phyloP scores from a whole-genome alignment of 768 basidiomycete species.

The Kwoniella dendrophila region DNA sequence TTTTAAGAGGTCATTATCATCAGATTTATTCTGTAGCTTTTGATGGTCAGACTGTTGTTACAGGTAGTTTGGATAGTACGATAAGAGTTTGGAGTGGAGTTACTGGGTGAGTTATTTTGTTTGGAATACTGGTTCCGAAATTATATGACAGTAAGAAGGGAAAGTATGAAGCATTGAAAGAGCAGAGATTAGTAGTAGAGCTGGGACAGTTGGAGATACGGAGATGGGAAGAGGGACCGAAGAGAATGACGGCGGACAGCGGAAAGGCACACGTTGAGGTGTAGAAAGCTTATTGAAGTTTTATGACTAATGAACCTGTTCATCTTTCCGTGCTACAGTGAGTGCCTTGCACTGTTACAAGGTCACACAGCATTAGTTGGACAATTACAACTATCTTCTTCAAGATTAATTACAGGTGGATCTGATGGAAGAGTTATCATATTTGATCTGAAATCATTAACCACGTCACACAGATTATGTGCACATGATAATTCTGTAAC shows the following conservation, averaged over 20 bases:
- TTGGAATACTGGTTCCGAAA: too few species aligned
- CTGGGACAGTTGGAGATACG: too few species aligned
- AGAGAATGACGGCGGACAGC: too few species aligned
- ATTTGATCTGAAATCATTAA: slow-evolving; percentile 62
- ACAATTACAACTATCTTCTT: slow-evolving; percentile 73
- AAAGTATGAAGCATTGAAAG: too few species aligned
- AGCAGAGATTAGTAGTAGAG: too few species aligned
- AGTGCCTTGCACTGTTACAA: slow-evolving; percentile 80
- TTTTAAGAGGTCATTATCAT: slow-evolving; percentile 78
- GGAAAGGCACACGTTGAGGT: too few species aligned
- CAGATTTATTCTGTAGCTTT: slow-evolving; percentile 91
- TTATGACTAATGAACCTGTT: too few species aligned
- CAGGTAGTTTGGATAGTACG: slow-evolving; percentile 90
- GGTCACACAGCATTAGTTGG: slow-evolving; percentile 92
- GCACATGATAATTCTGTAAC: slow-evolving; percentile 89
- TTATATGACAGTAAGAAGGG: too few species aligned
- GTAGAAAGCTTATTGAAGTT: too few species aligned
- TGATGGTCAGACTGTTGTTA: slow-evolving; percentile 77
- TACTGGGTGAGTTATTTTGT: slow-evolving; percentile 73
- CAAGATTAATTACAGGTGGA: slow-evolving; percentile 74
- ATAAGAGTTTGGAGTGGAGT: slow-evolving; percentile 86
- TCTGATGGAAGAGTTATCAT: slow-evolving; percentile 84
- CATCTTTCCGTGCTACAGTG: slow-evolving; percentile 59
- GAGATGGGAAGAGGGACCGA: too few species aligned
- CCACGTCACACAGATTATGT: slow-evolving; percentile 64